A percentile compares a stretch with the other conserved stretches of the same genome.
phyloP scores from a whole-genome alignment of 805 yeast genomes.

The Yamadazyma phyllophila region DNA sequence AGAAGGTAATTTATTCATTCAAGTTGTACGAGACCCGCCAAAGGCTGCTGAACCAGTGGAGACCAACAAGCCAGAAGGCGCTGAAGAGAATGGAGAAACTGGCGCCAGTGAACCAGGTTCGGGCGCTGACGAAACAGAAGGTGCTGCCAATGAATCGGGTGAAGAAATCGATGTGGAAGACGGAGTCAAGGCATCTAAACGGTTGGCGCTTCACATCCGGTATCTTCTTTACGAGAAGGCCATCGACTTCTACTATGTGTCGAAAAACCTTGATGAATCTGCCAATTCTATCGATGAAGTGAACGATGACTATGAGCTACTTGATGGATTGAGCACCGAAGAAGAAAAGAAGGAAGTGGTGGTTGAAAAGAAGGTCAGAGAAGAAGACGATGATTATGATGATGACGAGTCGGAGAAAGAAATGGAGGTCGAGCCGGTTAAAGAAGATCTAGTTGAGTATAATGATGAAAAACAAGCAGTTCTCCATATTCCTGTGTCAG shows the following conservation, averaged over 20 bases:
- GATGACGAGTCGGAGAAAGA: constrained; percentile 24
- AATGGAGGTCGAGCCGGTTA: constrained; percentile 31
- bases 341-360: constrained; percentile 8
- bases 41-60: no score
- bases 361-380: constrained; percentile 21
- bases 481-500: constrained; percentile 34
- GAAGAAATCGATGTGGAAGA: constrained; percentile 44
- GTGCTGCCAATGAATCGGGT: constrained; percentile 8
- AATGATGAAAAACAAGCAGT: constrained; percentile 31
- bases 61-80: no score
- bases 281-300: constrained; percentile 28
- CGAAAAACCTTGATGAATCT: constrained; percentile 21
- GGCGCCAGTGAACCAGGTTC: neutral
- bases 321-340: constrained; percentile 29
- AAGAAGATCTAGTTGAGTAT: constrained; percentile 22
- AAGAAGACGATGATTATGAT: constrained; percentile 37
- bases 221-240: constrained; percentile 74
- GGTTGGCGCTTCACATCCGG: constrained; percentile 59
- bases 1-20: constrained; percentile 35
- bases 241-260: constrained; percentile 43
- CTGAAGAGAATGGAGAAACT: constrained; percentile 8
- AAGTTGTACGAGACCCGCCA: constrained; percentile 1
- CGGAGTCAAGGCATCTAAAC: constrained; percentile 31
- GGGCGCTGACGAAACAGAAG: constrained; percentile 15
- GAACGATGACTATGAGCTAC: constrained; percentile 32